Evolutionary conservation across 163 green algal genomes (phyloP).

Genomic region (Prototheca wickerhamii): DNA sequence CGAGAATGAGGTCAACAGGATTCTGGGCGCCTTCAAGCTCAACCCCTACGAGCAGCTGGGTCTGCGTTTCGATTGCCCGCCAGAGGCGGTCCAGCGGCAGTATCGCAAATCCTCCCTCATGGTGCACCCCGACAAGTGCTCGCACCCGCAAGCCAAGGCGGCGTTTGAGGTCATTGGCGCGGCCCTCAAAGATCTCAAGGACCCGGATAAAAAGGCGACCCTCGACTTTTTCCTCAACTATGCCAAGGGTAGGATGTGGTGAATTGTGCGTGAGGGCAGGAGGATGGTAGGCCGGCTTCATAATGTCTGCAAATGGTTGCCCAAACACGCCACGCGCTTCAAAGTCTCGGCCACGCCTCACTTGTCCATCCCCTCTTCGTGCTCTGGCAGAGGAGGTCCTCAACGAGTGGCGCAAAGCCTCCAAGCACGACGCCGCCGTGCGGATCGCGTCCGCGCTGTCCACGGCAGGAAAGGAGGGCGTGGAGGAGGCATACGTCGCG

Average conservation of each 20-base stretch:
- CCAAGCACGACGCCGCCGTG: constrained; percentile 73
- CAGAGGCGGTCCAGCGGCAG: constrained; percentile 63
- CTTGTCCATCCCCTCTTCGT: not conserved
- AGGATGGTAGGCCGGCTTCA: not conserved
- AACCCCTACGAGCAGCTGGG: constrained; percentile 95
- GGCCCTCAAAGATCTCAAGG: constrained; percentile 63
- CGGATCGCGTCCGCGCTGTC: constrained; percentile 63
- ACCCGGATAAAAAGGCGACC: constrained; percentile 57
- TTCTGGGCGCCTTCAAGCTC: constrained; percentile 92
- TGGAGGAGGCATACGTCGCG: constrained; percentile 66
- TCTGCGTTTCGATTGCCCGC: constrained; percentile 69
- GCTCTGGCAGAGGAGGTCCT: constrained; percentile 63
- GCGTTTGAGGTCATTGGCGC: constrained; percentile 81
- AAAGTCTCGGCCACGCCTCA: not conserved
- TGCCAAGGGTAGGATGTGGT: constrained; percentile 43
- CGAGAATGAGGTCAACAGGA: constrained; percentile 87
- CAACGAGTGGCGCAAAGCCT: constrained; percentile 69
- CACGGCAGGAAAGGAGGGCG: constrained; percentile 58
- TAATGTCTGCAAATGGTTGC: not conserved
- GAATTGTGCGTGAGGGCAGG: not conserved
- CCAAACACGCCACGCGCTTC: too few relatives aligned
- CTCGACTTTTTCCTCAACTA: constrained; percentile 57
- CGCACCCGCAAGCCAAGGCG: constrained; percentile 71
- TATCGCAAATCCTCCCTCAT: constrained; percentile 77
- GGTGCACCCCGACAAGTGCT: constrained; percentile 97